phyloP scores from a whole-genome alignment of 176 grass and related monocot species.

The Oryza brachyantha region DNA sequence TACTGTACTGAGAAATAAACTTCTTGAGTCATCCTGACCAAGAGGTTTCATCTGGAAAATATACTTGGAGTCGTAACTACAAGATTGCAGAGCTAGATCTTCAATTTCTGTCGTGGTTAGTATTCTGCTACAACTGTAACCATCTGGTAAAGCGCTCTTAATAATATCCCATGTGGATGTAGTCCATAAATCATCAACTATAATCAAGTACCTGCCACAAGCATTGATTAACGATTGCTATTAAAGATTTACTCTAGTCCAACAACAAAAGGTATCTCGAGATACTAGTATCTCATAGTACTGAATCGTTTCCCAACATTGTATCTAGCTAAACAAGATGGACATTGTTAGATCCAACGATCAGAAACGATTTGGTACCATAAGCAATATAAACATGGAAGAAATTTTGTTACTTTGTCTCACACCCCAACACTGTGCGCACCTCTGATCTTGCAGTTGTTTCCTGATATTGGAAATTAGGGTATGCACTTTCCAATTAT shows the following conservation, averaged over 20 bases:
- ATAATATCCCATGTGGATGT: constrained; percentile 26
- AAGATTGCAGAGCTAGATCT: constrained; percentile 31
- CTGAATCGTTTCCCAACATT: too few relatives aligned
- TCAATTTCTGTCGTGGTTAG: constrained; percentile 31
- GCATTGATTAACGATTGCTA: too few relatives aligned
- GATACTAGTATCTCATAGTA: too few relatives aligned
- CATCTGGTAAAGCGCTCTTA: constrained; percentile 3
- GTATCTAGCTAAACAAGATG: too few relatives aligned
- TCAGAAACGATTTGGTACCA: too few relatives aligned
- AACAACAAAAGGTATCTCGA: too few relatives aligned
- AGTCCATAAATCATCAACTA: constrained; percentile 33
- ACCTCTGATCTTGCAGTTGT: constrained; percentile 39
- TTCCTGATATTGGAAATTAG: constrained; percentile 25
- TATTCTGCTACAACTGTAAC: background rate
- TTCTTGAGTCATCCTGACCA: constrained; percentile 4
- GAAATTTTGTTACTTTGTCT: background rate
- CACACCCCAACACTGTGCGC: background rate
- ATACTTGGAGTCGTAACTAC: constrained; percentile 17
- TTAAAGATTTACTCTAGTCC: too few relatives aligned
- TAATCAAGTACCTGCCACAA: constrained; percentile 35
- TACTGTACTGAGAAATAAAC: constrained; percentile 13
- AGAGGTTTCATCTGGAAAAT: constrained; percentile 23
- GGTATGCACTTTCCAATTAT: background rate
- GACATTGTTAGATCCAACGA: too few relatives aligned
- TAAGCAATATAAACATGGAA: too few relatives aligned